phyloP scores from a whole-genome alignment of 164 flowering plant species.

The Umbellularia californica region DNA sequence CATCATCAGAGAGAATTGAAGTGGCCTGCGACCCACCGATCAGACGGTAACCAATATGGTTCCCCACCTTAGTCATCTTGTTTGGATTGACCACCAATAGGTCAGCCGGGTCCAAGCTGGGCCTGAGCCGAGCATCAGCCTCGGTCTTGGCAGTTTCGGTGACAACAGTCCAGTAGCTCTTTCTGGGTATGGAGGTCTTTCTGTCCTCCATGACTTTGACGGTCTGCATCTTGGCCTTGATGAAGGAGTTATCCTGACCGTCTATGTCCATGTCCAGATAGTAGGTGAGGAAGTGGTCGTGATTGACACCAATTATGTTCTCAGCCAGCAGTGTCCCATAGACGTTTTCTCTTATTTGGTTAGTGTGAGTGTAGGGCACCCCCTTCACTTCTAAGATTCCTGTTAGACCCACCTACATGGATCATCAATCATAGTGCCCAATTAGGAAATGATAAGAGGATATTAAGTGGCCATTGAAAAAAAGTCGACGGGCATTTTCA shows the following conservation, averaged over 20 bases:
- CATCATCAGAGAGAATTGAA: conserved; percentile 33
- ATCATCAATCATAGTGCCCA: not conserved
- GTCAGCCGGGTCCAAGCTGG: conserved; percentile 29
- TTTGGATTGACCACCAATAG: conserved; percentile 30
- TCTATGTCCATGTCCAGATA: conserved; percentile 62
- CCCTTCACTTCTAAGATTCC: conserved; percentile 52
- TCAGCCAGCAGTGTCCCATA: conserved; percentile 46
- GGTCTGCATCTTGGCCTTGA: conserved; percentile 33
- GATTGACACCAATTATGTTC: conserved; percentile 44
- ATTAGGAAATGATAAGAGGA: not conserved
- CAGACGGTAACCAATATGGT: conserved; percentile 33
- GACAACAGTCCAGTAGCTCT: conserved; percentile 17
- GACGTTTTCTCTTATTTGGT: conserved; percentile 28
- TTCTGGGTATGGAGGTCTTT: conserved; percentile 1
- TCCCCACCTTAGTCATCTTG: conserved; percentile 35
- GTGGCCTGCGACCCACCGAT: conserved; percentile 19
- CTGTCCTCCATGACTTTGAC: not conserved
- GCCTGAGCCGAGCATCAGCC: conserved; percentile 14
- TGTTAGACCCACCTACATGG: conserved; percentile 44
- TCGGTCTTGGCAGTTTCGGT: conserved; percentile 9
- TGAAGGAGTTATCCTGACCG: conserved; percentile 45
- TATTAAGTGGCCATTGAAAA: not conserved
- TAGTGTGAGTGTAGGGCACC: conserved; percentile 26
- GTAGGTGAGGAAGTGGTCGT: conserved; percentile 59
- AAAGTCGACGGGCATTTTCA: too few species aligned